Evolutionary conservation across 2,329 filamentous ascomycete genomes (phyloP), one percentile per base, ranked within the genome.

Genomic region (Hirsutella minnesotensis): DNA sequence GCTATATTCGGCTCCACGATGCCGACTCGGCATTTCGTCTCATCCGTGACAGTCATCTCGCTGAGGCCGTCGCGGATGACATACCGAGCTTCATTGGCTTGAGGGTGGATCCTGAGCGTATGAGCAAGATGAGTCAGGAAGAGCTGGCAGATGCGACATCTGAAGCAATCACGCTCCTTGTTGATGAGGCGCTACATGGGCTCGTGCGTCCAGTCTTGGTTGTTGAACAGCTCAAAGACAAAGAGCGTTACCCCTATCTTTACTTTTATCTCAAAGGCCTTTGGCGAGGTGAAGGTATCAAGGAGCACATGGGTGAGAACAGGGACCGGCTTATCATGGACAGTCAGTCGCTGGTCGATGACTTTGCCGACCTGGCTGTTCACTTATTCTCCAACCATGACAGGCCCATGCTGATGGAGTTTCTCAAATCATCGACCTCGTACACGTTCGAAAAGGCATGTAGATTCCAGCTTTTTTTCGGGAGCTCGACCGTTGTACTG

Each of bases 231-330:
- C 69, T 98, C 2, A 71, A 82, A 51, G 69, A 71, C 18, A 77
- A 81, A 47, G 71, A 79, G 16, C 67, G 85, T 40, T 69, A 79
- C 40, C 68, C 86, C 0, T 95, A 94, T 56, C 73, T 94, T 0
- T 96, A 85, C 66, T 94, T 96, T 63, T 98, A 98, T 59, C 73
- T 98, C 20, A 81, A 84, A 12, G 80, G 82, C 0, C 69, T 98
- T 3, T 98, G 90, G 89, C 77, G 73, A 46, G 87, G 86, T 1
- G 77, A 86, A 46, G 77, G 75, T 9, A 73, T 81, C 30, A 63
- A 67, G 45, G 72, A 77, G 43, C 67, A 72, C 49, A 60, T 62
- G 18, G 67, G 66, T 18, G 73, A 77, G 47, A 74, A 70, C 35
- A 67, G 68, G 34, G 77, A 81, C 38, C 68, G 73, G 10, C 61